Conservation (phyloP, 768 basidiomycete genomes). For the Cyathus striatus region DNA sequence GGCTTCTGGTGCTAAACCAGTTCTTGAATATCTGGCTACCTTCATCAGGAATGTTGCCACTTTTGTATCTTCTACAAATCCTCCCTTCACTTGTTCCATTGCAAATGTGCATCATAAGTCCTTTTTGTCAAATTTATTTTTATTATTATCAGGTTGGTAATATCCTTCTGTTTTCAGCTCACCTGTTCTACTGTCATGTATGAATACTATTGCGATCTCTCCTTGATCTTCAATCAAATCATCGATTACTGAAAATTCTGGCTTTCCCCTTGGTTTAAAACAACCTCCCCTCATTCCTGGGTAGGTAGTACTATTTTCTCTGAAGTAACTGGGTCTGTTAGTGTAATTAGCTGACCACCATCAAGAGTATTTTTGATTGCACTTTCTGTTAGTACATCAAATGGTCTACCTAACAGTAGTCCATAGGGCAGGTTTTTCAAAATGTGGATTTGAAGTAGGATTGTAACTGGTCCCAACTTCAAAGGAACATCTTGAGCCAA, state of each 20-base stretch:
- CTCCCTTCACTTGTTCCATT: background rate
- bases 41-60: background rate
- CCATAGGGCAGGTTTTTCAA: conserved; percentile 17
- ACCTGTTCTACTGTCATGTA: background rate
- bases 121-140: background rate
- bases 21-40: background rate
- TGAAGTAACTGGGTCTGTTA: conserved; percentile 18
- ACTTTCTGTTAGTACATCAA: conserved; percentile 18
- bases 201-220: no score
- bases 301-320: conserved; percentile 5
- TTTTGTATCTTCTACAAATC: background rate
- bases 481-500: conserved; percentile 21
- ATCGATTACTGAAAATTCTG: conserved; percentile 2
- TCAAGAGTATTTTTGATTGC: conserved; percentile 9
- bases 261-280: background rate
- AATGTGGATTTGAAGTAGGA: conserved; percentile 23
- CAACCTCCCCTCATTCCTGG: background rate
- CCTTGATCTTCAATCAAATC: background rate
- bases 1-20: background rate
- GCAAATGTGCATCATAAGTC: no score
- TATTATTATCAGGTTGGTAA: background rate
- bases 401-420: conserved; percentile 22
- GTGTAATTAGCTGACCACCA: conserved; percentile 14
- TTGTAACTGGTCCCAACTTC: conserved; percentile 10
- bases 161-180: background rate